These are phyloP conservation scores for Betula pendula DNA, from an alignment of 306 rosid genomes.

Conservation along the genomic window DNA sequence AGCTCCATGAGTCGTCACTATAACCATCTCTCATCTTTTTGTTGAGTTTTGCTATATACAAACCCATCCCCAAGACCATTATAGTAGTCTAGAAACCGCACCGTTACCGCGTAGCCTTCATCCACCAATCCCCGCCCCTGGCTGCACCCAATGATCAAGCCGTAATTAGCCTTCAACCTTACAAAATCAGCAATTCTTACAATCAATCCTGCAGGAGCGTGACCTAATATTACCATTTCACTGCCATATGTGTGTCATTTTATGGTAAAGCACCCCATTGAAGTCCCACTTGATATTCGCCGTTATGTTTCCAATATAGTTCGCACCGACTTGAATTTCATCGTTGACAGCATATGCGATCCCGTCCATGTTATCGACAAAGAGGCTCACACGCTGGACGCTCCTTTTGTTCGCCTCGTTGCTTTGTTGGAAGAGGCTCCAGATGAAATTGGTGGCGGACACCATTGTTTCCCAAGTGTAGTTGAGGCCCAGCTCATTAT, in stretches of 20 bases:
- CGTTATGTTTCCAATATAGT: conserved; percentile 13
- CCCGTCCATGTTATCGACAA: conserved; percentile 31
- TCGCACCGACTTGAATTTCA: conserved; percentile 42
- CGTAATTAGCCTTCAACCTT: conserved; percentile 41
- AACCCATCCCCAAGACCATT: conserved; percentile 39
- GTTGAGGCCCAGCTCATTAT: conserved; percentile 31
- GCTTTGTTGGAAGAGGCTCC: conserved; percentile 30
- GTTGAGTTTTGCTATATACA: conserved; percentile 51
- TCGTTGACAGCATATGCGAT: conserved; percentile 30
- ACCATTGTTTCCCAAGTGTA: conserved; percentile 34
- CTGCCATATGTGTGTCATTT: conserved; percentile 42
- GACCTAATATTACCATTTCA: conserved; percentile 21
- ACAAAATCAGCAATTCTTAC: conserved; percentile 52
- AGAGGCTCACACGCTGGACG: conserved; percentile 21
- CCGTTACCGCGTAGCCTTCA: conserved; percentile 40
- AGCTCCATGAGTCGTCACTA: conserved; percentile 30
- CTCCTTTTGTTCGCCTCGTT: conserved; percentile 20
- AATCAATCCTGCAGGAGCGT: not conserved
- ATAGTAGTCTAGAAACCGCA: conserved; percentile 43
- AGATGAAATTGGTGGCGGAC: conserved; percentile 33
- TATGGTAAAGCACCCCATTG: conserved; percentile 41
- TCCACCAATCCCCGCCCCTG: conserved; percentile 31
- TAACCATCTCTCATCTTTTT: conserved; percentile 39
- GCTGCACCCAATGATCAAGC: conserved; percentile 7
- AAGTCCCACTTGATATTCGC: conserved; percentile 29